phyloP scores from a whole-genome alignment of 2,329 filamentous ascomycete genomes.

The Teratosphaeria gauchensis region DNA sequence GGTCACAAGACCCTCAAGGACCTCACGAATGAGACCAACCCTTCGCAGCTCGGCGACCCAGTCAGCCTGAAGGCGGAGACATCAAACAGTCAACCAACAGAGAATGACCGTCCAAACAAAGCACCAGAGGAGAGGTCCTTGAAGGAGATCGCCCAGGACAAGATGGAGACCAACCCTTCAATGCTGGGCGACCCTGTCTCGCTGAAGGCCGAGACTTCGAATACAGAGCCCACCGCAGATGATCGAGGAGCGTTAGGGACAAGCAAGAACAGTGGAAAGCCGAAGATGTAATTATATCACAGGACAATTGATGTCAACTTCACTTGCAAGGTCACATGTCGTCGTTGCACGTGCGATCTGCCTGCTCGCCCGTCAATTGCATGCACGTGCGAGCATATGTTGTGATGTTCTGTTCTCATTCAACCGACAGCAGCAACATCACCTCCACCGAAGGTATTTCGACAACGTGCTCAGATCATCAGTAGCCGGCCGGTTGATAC shows the following conservation, averaged over 20 bases:
- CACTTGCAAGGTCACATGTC: neutral
- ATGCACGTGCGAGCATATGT: neutral
- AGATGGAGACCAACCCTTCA: conserved; percentile 17
- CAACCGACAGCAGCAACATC: neutral
- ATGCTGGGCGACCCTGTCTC: conserved; percentile 26
- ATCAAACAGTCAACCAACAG: conserved; percentile 19
- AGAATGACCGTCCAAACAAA: conserved; percentile 13
- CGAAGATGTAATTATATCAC: conserved; percentile 20
- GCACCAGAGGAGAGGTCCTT: conserved; percentile 10
- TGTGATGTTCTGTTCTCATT: neutral
- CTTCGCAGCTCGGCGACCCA: conserved; percentile 26
- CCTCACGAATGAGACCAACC: conserved; percentile 14
- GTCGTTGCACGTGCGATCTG: neutral
- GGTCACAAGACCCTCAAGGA: conserved; percentile 13
- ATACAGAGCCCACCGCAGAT: conserved; percentile 19
- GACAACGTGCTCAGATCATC: neutral
- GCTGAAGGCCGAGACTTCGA: conserved; percentile 26
- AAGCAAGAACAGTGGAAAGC: conserved; percentile 16
- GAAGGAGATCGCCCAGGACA: conserved; percentile 19
- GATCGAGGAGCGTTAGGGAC: conserved; percentile 17
- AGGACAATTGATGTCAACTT: neutral
- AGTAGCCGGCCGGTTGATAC: too few species aligned
- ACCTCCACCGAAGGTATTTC: neutral
- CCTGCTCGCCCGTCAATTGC: neutral
- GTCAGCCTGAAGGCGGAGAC: conserved; percentile 28